Percentiles rank a stretch among this genome's conserved stretches.
Evolutionary conservation across 371 early-diverging fungal genomes (phyloP).

Genomic region (Zancudomyces culisetae): DNA sequence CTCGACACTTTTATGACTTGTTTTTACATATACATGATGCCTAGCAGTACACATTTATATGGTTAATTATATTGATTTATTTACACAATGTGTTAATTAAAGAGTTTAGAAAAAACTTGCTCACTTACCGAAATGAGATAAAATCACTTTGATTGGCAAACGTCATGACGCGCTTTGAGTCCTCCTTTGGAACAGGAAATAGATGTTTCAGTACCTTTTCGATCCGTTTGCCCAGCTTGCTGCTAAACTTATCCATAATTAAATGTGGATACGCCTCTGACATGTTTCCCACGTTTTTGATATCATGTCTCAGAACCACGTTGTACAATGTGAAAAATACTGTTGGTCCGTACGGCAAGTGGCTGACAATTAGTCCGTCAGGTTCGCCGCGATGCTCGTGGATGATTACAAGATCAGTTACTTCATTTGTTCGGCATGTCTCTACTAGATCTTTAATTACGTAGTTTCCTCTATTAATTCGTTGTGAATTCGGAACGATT

Average conservation of each 20-base stretch:
- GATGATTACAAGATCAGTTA: slow-evolving; percentile 89
- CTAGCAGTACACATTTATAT: slow-evolving; percentile 10
- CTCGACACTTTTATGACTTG: slow-evolving; percentile 67
- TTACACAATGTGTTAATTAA: background rate
- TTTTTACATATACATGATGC: slow-evolving; percentile 86
- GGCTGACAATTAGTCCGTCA: slow-evolving; percentile 87
- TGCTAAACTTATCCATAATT: slow-evolving; percentile 83
- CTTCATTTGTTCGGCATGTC: slow-evolving; percentile 83
- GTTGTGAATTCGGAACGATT: slow-evolving; percentile 90
- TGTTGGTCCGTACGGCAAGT: slow-evolving; percentile 98
- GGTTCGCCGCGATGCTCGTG: slow-evolving; percentile 97
- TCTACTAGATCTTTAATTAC: slow-evolving; percentile 90
- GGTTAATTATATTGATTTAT: background rate
- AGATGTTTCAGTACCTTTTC: slow-evolving; percentile 80
- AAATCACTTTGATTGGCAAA: slow-evolving; percentile 91
- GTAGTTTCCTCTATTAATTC: slow-evolving; percentile 94
- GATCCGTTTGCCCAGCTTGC: slow-evolving; percentile 68
- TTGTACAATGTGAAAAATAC: slow-evolving; percentile 94
- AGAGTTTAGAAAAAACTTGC: background rate
- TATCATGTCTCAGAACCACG: slow-evolving; percentile 92
- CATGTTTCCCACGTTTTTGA: slow-evolving; percentile 85
- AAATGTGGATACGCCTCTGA: slow-evolving; percentile 91
- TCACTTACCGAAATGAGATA: slow-evolving; percentile 69
- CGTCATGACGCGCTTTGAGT: slow-evolving; percentile 88
- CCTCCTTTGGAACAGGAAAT: slow-evolving; percentile 93